Conservation (phyloP, 163 green algal genomes). For the Prototheca stagnorum region DNA sequence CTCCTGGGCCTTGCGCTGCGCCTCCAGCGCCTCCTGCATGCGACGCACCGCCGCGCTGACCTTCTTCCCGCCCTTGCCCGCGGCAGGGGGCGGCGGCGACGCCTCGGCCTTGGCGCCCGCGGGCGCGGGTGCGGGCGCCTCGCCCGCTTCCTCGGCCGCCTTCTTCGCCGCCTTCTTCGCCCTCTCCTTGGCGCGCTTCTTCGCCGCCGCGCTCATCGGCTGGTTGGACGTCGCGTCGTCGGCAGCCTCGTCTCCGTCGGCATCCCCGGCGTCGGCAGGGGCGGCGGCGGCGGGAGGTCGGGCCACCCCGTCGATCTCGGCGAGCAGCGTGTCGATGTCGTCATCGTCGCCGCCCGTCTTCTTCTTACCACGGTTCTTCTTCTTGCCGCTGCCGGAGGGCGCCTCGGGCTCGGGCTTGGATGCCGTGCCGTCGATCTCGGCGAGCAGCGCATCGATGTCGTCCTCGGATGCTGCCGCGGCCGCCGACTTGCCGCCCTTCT, state of each 20-base stretch:
- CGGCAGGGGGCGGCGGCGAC: too few relatives aligned
- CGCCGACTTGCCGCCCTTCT: constrained; percentile 1
- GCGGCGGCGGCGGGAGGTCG: constrained; percentile 3
- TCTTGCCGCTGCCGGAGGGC: too few relatives aligned
- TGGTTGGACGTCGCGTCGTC: not conserved
- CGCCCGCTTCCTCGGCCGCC: constrained; percentile 13
- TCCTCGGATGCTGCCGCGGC: constrained; percentile 5
- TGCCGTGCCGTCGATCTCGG: too few relatives aligned
- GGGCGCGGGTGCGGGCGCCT: not conserved
- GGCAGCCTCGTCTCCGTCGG: constrained; percentile 3
- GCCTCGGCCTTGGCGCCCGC: constrained; percentile 36
- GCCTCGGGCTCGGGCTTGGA: too few relatives aligned
- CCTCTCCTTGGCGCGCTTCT: constrained; percentile 72
- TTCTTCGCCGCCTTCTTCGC: constrained; percentile 47
- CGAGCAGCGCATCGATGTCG: too few relatives aligned
- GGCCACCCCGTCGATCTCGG: constrained; percentile 23
- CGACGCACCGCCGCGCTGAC: constrained; percentile 52
- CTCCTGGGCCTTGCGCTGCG: constrained; percentile 39
- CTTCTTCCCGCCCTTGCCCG: constrained; percentile 38
- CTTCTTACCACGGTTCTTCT: constrained; percentile 24
- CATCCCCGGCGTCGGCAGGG: not conserved
- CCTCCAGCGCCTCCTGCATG: constrained; percentile 69
- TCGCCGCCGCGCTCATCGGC: constrained; percentile 11
- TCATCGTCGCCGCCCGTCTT: constrained; percentile 19
- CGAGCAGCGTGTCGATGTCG: constrained; percentile 40